Evolutionary conservation across 2,329 filamentous ascomycete genomes (phyloP).

Genomic region (Fusarium lyarnte): DNA sequence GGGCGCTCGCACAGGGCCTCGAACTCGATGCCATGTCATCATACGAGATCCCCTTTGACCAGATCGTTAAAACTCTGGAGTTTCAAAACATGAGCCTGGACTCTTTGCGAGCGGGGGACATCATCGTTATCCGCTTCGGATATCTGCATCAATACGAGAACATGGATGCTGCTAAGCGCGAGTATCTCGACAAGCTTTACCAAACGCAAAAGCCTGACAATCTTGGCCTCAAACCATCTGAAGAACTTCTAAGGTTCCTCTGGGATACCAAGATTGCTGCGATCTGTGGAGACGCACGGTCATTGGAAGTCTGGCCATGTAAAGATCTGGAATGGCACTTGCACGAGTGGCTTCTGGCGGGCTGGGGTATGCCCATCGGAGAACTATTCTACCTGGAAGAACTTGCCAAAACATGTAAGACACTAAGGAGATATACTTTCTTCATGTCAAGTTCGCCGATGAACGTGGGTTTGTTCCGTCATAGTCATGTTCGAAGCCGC

Average conservation of each 20-base stretch:
- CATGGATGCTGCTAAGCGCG: conserved; percentile 17
- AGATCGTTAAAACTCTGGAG: conserved; percentile 17
- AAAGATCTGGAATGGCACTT: conserved; percentile 35
- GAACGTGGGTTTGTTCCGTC: conserved; percentile 42
- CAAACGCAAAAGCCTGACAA: conserved; percentile 20
- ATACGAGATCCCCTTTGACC: conserved; percentile 26
- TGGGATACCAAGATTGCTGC: conserved; percentile 55
- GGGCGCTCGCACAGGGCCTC: conserved; percentile 10
- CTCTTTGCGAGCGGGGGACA: conserved; percentile 18
- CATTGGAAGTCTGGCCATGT: conserved; percentile 53
- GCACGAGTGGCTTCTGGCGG: conserved; percentile 57
- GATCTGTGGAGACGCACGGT: conserved; percentile 52
- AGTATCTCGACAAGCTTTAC: conserved; percentile 26
- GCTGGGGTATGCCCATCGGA: conserved; percentile 57
- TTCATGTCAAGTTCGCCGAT: conserved; percentile 59
- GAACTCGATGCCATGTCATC: conserved; percentile 29
- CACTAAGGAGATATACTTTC: conserved; percentile 57
- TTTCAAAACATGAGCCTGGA: conserved; percentile 18
- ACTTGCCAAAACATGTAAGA: conserved; percentile 58
- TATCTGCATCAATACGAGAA: conserved; percentile 35
- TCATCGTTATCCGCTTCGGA: conserved; percentile 33
- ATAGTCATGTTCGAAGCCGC: neutral
- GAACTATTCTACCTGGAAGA: conserved; percentile 49
- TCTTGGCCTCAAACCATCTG: conserved; percentile 51
- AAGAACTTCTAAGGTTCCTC: conserved; percentile 51